Conservation (phyloP, 2,329 filamentous ascomycete species). For the Colletotrichum eremochloae region DNA sequence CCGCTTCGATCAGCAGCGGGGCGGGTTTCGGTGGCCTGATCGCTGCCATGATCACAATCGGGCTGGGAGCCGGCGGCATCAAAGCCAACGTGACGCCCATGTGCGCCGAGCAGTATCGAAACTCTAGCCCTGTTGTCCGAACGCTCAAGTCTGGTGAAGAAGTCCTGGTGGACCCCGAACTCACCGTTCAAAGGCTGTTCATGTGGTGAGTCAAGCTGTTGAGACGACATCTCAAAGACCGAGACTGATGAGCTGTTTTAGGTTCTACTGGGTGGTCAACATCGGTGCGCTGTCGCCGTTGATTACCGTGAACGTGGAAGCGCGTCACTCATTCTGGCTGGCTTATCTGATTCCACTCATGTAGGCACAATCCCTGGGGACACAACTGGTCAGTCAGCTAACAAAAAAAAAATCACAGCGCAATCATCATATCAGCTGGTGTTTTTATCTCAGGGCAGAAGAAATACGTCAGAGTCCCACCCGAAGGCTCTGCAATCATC, state of each 20-base stretch:
- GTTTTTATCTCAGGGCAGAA: constrained; percentile 28
- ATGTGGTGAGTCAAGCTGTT: constrained; percentile 54
- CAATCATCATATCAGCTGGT: constrained; percentile 26
- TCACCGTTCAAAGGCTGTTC: constrained; percentile 77
- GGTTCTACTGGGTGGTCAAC: constrained; percentile 70
- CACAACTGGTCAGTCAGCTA: background rate
- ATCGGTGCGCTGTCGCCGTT: constrained; percentile 72
- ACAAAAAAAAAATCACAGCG: background rate
- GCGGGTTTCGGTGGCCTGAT: constrained; percentile 65
- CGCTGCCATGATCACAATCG: constrained; percentile 71
- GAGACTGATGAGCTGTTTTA: constrained; percentile 42
- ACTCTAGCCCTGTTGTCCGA: constrained; percentile 62
- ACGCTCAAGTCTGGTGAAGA: constrained; percentile 64
- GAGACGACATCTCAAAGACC: too few relatives aligned
- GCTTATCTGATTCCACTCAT: constrained; percentile 43
- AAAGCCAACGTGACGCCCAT: constrained; percentile 73
- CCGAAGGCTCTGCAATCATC: constrained; percentile 31
- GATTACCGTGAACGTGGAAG: constrained; percentile 33
- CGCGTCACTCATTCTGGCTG: constrained; percentile 35
- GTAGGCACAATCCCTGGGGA: constrained; percentile 16
- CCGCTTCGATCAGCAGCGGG: constrained; percentile 51
- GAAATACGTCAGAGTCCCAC: constrained; percentile 31
- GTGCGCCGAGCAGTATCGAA: constrained; percentile 76
- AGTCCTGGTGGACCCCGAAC: constrained; percentile 75
- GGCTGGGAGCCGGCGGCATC: constrained; percentile 76